phyloP scores from a whole-genome alignment of 805 yeast genomes.

The Yamadazyma phyllophila region DNA sequence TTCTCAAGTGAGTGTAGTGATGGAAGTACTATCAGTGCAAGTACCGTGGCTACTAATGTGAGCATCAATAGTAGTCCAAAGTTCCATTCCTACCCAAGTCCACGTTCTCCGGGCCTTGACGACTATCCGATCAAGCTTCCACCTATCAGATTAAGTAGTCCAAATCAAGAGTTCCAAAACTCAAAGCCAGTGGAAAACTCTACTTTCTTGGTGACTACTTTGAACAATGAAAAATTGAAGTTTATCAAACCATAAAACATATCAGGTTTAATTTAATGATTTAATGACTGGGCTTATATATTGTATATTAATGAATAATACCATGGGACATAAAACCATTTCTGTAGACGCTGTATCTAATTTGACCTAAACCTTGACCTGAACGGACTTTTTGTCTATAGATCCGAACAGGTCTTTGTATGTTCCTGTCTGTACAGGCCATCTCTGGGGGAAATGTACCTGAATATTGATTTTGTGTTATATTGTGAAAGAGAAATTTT shows the following conservation, averaged over 20 bases:
- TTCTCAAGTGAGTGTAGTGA: constrained; percentile 10
- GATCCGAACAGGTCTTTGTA: no score
- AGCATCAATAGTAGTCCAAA: constrained; percentile 1
- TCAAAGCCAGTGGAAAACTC: not conserved
- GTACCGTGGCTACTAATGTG: constrained; percentile 4
- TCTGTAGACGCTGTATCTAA: no score
- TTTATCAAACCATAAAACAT: constrained; percentile 1
- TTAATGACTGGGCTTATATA: not conserved
- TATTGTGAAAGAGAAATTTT: no score
- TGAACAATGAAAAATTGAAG: not conserved
- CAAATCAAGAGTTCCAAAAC: not conserved
- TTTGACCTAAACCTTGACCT: no score
- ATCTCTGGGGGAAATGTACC: no score
- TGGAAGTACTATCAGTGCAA: constrained; percentile 8
- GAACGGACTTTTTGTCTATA: no score
- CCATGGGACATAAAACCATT: not conserved
- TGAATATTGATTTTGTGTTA: no score
- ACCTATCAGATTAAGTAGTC: constrained; percentile 2
- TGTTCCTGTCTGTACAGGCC: no score
- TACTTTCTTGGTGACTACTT: constrained; percentile 4
- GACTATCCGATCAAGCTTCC: constrained; percentile 11
- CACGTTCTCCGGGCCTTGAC: constrained; percentile 15
- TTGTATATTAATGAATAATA: constrained; percentile 3
- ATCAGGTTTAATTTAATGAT: not conserved
- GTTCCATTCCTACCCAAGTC: constrained; percentile 11